These are phyloP conservation scores for Pulveroboletus sp. DNA, from an alignment of 768 basidiomycete genomes.

Conservation along the genomic window DNA sequence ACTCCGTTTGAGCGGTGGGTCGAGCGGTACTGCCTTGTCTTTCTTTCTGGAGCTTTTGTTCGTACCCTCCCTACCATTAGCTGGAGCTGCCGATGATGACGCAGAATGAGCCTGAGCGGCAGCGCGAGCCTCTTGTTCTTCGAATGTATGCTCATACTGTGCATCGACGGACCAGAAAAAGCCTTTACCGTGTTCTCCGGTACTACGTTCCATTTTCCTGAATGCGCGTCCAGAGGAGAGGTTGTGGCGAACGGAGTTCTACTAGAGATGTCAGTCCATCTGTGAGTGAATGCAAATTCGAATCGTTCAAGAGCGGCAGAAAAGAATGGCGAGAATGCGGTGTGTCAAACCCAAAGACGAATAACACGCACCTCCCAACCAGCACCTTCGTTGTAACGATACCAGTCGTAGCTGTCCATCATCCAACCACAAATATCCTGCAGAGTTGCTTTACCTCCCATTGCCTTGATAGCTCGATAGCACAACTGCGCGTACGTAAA, in stretches of 20 bases:
- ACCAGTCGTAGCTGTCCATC: conserved; percentile 85
- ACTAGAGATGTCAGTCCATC: conserved; percentile 14
- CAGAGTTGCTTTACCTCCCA: conserved; percentile 83
- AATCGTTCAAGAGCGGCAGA: background rate
- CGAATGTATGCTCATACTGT: conserved; percentile 60
- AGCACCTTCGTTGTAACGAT: conserved; percentile 73
- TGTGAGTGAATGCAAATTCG: conserved; percentile 2
- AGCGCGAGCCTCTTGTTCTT: conserved; percentile 63
- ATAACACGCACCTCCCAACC: conserved; percentile 81
- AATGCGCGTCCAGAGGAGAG: conserved; percentile 92
- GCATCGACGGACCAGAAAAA: conserved; percentile 93
- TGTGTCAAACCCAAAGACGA: background rate
- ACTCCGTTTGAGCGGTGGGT: conserved; percentile 69
- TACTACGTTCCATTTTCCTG: conserved; percentile 82
- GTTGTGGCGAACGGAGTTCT: conserved; percentile 95
- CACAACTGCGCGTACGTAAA: conserved; percentile 92
- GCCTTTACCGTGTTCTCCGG: conserved; percentile 86
- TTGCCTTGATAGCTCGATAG: conserved; percentile 79
- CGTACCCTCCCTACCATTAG: conserved; percentile 35
- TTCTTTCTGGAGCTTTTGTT: conserved; percentile 48
- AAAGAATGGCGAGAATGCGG: background rate
- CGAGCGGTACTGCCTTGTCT: conserved; percentile 50
- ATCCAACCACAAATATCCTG: conserved; percentile 95
- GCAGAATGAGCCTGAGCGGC: conserved; percentile 34
- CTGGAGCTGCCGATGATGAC: conserved; percentile 13